These are phyloP conservation scores for Debaryomycetaceae sp. DNA, from an alignment of 1,139 yeast genomes.

Conservation along the genomic window DNA sequence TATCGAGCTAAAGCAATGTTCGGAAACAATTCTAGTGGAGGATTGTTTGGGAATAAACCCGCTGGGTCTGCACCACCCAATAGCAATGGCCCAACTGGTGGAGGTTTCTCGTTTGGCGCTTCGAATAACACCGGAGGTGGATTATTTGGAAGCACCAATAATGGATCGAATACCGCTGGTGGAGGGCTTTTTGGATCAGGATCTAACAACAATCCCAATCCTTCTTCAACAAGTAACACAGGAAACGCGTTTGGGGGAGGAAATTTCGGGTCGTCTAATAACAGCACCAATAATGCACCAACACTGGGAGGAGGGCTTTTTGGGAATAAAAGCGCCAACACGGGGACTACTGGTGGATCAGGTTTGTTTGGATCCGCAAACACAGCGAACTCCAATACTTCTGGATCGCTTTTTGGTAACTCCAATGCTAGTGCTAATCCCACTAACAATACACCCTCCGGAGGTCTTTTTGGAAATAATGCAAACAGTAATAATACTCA, in stretches of 20 bases:
- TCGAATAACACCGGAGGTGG: constrained; percentile 14
- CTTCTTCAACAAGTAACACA: constrained; percentile 4
- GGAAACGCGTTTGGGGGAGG: constrained; percentile 10
- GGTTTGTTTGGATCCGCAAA: constrained; percentile 1
- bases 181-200: constrained; percentile 22
- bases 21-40: constrained; percentile 12
- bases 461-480: constrained; percentile 15
- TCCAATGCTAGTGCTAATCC: not conserved
- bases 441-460: constrained; percentile 6
- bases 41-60: constrained; percentile 15
- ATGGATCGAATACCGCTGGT: constrained; percentile 8
- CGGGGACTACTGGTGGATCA: not conserved
- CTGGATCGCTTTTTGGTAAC: constrained; percentile 1
- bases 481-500: constrained; percentile 1
- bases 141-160: constrained; percentile 19
- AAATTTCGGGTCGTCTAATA: constrained; percentile 10
- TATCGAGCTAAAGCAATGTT: constrained; percentile 3
- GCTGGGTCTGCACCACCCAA: constrained; percentile 2
- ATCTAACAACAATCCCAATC: not conserved
- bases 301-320: constrained; percentile 11
- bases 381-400: not conserved
- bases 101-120: constrained; percentile 6
- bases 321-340: constrained; percentile 7
- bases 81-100: constrained; percentile 2
- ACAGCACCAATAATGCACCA: constrained; percentile 1